A percentile compares a stretch with the other conserved stretches of the same genome.
Conservation (phyloP, 805 yeast species). For the Candida tibetensis region DNA sequence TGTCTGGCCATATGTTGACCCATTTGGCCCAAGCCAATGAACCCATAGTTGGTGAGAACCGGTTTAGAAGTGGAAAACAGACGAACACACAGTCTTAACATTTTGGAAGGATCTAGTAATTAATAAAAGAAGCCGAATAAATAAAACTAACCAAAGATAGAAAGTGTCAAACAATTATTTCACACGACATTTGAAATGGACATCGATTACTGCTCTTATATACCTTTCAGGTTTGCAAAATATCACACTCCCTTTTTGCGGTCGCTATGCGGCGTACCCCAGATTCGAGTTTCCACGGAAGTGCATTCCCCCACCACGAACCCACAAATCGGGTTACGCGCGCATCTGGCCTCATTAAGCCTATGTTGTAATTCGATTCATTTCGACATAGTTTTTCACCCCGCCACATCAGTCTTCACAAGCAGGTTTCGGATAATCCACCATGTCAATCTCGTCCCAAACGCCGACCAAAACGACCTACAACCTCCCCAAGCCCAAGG, state of each 20-base stretch:
- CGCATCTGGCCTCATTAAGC: no score
- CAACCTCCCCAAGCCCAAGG: conserved; percentile 42
- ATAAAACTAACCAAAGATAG: neutral
- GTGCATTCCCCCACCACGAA: neutral
- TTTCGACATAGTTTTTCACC: neutral
- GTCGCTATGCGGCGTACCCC: no score
- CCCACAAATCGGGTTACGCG: no score
- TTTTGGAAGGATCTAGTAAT: no score
- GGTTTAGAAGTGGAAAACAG: conserved; percentile 6
- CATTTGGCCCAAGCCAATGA: conserved; percentile 58
- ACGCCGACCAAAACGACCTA: conserved; percentile 31
- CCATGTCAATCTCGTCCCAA: conserved; percentile 25
- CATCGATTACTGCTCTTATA: no score
- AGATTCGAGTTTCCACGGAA: neutral
- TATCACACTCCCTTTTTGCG: neutral
- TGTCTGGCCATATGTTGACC: conserved; percentile 56
- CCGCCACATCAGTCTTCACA: neutral
- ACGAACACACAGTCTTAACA: conserved; percentile 8
- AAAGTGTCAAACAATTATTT: no score
- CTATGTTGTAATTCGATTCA: no score
- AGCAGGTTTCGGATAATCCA: no score
- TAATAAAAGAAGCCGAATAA: no score
- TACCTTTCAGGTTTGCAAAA: no score
- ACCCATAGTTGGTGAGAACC: conserved; percentile 37
- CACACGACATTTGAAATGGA: no score